Evolutionary conservation across 108 stramenopile genomes (phyloP).

Genomic region (Seminavis robusta): DNA sequence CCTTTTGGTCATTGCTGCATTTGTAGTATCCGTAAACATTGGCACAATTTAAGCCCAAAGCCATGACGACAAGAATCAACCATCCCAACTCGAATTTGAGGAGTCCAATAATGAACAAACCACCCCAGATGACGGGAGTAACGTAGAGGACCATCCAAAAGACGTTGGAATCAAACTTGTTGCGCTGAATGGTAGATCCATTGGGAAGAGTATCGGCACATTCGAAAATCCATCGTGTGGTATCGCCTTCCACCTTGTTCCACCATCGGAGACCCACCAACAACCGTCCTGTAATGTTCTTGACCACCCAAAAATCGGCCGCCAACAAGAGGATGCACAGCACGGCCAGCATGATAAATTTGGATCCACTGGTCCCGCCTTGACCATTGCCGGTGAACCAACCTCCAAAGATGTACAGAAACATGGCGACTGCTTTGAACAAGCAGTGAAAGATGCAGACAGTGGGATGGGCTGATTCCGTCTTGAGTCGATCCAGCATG

Average conservation of each 20-base stretch:
- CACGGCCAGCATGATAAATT: slow-evolving; percentile 89
- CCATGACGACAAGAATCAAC: slow-evolving; percentile 82
- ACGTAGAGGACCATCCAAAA: slow-evolving; percentile 94
- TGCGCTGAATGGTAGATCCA: slow-evolving; percentile 5
- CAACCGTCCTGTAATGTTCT: slow-evolving; percentile 85
- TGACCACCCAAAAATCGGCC: slow-evolving; percentile 98
- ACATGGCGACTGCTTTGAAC: slow-evolving; percentile 85
- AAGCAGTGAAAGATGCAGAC: slow-evolving; percentile 89
- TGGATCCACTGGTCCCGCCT: slow-evolving; percentile 21
- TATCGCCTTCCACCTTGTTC: slow-evolving; percentile 87
- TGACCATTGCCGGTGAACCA: slow-evolving; percentile 26
- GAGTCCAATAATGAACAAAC: slow-evolving; percentile 66
- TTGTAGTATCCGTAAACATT: slow-evolving; percentile 97
- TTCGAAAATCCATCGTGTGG: slow-evolving; percentile 93
- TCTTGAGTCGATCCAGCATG: slow-evolving; percentile 10
- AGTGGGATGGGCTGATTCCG: slow-evolving; percentile 81
- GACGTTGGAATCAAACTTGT: slow-evolving; percentile 77
- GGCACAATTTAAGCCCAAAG: slow-evolving; percentile 70
- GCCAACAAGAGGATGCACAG: slow-evolving; percentile 88
- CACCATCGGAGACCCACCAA: slow-evolving; percentile 97
- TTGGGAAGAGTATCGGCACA: slow-evolving; percentile 28
- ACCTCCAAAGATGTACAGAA: slow-evolving; percentile 86
- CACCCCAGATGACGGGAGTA: slow-evolving; percentile 80
- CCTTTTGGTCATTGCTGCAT: slow-evolving; percentile 87
- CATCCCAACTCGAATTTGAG: slow-evolving; percentile 81